phyloP scores from a whole-genome alignment of 2,329 filamentous ascomycete species.

The Cordyceps farinosa region DNA sequence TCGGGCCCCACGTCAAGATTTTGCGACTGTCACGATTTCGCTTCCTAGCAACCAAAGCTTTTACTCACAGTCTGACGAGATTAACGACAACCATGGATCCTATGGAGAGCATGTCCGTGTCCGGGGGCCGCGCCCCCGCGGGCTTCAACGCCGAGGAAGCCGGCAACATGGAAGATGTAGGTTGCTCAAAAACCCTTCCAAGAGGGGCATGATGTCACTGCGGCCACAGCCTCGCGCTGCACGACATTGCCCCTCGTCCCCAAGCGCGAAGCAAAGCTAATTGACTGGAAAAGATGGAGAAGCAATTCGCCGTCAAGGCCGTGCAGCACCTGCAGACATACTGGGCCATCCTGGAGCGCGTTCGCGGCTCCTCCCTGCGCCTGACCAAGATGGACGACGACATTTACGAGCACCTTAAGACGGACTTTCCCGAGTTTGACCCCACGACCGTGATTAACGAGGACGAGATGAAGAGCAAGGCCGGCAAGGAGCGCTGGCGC shows the following conservation, averaged over 20 bases:
- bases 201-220: slow-evolving; percentile 14
- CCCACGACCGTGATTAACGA: slow-evolving; percentile 77
- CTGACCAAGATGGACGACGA: slow-evolving; percentile 95
- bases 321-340: slow-evolving; percentile 97
- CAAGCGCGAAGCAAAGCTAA: background rate
- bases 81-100: slow-evolving; percentile 33
- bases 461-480: slow-evolving; percentile 96
- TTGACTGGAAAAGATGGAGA: slow-evolving; percentile 71
- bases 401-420: slow-evolving; percentile 83
- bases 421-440: slow-evolving; percentile 91
- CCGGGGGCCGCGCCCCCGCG: slow-evolving; percentile 41
- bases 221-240: background rate
- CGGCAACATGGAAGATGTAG: slow-evolving; percentile 53
- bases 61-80: background rate
- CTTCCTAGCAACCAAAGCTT: background rate
- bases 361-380: slow-evolving; percentile 81
- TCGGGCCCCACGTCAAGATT: slow-evolving; percentile 18
- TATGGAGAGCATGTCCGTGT: slow-evolving; percentile 34
- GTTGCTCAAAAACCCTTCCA: slow-evolving; percentile 30
- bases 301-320: slow-evolving; percentile 97
- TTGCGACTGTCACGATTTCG: background rate
- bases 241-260: background rate
- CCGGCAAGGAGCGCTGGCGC: slow-evolving; percentile 90
- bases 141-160: slow-evolving; percentile 58
- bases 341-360: slow-evolving; percentile 90